phyloP scores from a whole-genome alignment of 2,329 filamentous ascomycete genomes.

The Colletotrichum sp. region DNA sequence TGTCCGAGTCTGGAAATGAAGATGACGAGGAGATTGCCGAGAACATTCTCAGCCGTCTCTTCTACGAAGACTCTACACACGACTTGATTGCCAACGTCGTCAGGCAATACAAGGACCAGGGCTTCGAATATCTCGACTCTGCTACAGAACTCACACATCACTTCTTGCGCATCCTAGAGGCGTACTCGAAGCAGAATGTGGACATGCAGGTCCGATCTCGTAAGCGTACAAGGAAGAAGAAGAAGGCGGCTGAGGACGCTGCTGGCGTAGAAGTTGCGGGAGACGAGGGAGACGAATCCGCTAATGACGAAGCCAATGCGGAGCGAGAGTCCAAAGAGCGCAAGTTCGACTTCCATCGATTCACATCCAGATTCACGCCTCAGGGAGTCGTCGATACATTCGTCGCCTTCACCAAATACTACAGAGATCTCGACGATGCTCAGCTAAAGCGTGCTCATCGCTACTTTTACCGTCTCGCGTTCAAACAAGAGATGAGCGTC shows the following conservation, averaged over 20 bases:
- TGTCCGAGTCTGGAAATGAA: constrained; percentile 82
- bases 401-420: constrained; percentile 78
- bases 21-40: constrained; percentile 98
- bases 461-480: constrained; percentile 91
- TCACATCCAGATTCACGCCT: constrained; percentile 79
- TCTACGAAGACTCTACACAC: constrained; percentile 96
- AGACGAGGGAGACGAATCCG: constrained; percentile 71
- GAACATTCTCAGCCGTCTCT: constrained; percentile 95
- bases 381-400: constrained; percentile 92
- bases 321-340: constrained; percentile 79
- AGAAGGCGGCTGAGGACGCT: constrained; percentile 62
- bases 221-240: constrained; percentile 74
- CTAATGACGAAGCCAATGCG: constrained; percentile 72
- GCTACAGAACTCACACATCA: constrained; percentile 90
- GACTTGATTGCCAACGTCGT: constrained; percentile 84
- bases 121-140: constrained; percentile 91
- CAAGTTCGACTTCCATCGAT: constrained; percentile 91
- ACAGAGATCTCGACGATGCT: constrained; percentile 76
- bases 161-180: constrained; percentile 89
- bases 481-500: constrained; percentile 91
- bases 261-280: constrained; percentile 50
- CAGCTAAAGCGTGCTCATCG: constrained; percentile 93
- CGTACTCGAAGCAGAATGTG: constrained; percentile 92
- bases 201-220: constrained; percentile 92
- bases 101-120: constrained; percentile 89